A percentile compares a stretch with the other conserved stretches of the same genome.
phyloP scores from a whole-genome alignment of 192 early-diverging fungal species.

The Backusella luteola region DNA sequence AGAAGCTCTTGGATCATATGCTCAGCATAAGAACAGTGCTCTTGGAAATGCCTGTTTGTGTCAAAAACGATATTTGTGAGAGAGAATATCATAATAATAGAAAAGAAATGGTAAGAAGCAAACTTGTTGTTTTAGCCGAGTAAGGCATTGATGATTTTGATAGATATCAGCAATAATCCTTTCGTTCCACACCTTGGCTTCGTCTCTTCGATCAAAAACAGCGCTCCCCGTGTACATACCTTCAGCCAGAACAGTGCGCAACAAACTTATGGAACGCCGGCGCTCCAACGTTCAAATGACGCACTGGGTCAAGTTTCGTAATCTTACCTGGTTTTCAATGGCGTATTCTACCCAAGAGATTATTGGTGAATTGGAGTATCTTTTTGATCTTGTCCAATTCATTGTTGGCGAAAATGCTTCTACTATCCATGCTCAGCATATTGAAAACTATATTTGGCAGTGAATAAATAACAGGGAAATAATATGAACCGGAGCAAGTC shows the following conservation, averaged over 20 bases:
- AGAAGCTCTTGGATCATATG: conserved; percentile 68
- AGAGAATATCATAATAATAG: not conserved
- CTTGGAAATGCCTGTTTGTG: conserved; percentile 35
- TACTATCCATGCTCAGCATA: conserved; percentile 8
- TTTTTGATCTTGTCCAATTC: conserved; percentile 27
- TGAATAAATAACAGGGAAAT: not conserved
- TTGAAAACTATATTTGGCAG: not conserved
- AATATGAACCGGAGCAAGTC: too few species aligned
- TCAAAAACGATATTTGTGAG: conserved; percentile 50
- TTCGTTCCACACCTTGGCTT: conserved; percentile 72
- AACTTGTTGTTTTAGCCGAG: not conserved
- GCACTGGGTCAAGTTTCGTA: conserved; percentile 24
- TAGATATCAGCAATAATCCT: conserved; percentile 60
- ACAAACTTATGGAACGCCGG: conserved; percentile 31
- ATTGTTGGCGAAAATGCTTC: conserved; percentile 35
- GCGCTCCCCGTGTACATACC: conserved; percentile 74
- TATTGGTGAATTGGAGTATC: conserved; percentile 39
- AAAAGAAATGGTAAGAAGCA: not conserved
- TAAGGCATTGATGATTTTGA: not conserved
- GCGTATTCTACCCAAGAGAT: conserved; percentile 37
- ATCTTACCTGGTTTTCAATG: conserved; percentile 40
- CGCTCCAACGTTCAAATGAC: conserved; percentile 1
- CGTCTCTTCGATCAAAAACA: conserved; percentile 66
- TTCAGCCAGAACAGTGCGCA: conserved; percentile 45
- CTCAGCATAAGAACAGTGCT: conserved; percentile 56